These are phyloP conservation scores for Volutella citrinella DNA, from an alignment of 2,329 filamentous ascomycete species.

Conservation along the genomic window DNA sequence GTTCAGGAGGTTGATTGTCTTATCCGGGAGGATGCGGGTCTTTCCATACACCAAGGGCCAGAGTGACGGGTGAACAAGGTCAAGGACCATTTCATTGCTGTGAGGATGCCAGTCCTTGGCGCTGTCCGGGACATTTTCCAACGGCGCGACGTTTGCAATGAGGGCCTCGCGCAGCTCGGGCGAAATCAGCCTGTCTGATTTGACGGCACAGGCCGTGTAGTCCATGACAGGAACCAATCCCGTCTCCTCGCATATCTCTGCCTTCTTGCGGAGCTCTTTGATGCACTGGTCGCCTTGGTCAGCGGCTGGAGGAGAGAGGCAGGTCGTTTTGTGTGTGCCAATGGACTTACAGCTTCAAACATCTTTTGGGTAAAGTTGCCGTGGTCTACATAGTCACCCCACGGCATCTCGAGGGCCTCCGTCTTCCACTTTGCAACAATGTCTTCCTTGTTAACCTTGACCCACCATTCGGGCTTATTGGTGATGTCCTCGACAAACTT, in stretches of 20 bases:
- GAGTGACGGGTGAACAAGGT: constrained; percentile 63
- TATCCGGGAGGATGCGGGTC: constrained; percentile 31
- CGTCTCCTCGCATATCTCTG: constrained; percentile 24
- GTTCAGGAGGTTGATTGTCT: constrained; percentile 31
- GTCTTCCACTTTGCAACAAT: constrained; percentile 23
- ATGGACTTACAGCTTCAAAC: constrained; percentile 23
- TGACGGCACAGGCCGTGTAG: constrained; percentile 25
- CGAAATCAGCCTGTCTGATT: constrained; percentile 25
- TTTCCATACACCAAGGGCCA: constrained; percentile 56
- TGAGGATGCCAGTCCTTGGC: constrained; percentile 60
- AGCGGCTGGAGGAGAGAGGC: background rate
- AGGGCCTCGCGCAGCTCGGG: constrained; percentile 32
- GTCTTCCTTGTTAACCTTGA: constrained; percentile 19
- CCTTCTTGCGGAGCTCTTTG: constrained; percentile 25
- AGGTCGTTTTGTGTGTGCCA: background rate
- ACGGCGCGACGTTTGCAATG: constrained; percentile 33
- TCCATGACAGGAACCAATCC: constrained; percentile 28
- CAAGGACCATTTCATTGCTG: constrained; percentile 53
- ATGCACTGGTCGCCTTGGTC: constrained; percentile 19
- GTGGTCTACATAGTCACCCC: constrained; percentile 11
- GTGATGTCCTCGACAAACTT: constrained; percentile 25
- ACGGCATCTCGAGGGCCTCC: constrained; percentile 24
- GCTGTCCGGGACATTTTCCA: constrained; percentile 49
- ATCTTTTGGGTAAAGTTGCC: constrained; percentile 25
- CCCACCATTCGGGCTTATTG: constrained; percentile 29